Evolutionary conservation across 108 stramenopile genomes (phyloP).

Genomic region (Fragilaria radians): DNA sequence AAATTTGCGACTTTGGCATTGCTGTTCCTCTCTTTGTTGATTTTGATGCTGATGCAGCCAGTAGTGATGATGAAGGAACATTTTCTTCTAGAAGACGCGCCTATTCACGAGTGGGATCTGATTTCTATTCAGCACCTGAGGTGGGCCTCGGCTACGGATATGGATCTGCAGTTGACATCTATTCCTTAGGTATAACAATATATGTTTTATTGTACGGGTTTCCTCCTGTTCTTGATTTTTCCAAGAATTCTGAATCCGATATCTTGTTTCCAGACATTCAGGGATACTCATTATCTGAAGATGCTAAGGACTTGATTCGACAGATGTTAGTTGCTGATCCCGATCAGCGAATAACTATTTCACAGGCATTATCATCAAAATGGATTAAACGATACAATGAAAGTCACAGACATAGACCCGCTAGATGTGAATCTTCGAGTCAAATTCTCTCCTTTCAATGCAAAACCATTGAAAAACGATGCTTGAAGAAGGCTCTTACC

Average conservation of each 20-base stretch:
- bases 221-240: conserved; percentile 55
- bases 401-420: too few species aligned
- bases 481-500: too few species aligned
- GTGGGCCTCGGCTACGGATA: conserved; percentile 49
- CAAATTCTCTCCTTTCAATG: too few species aligned
- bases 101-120: conserved; percentile 48
- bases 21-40: conserved; percentile 37
- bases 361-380: conserved; percentile 44
- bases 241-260: conserved; percentile 26
- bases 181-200: conserved; percentile 90
- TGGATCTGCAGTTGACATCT: conserved; percentile 88
- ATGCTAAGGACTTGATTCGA: conserved; percentile 69
- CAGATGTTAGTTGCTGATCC: conserved; percentile 65
- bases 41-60: neutral
- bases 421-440: too few species aligned
- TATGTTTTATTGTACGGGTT: conserved; percentile 97
- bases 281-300: conserved; percentile 61
- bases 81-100: conserved; percentile 27
- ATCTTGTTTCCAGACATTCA: conserved; percentile 46
- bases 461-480: too few species aligned
- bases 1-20: conserved; percentile 84
- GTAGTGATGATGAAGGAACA: conserved; percentile 22
- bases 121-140: conserved; percentile 79
- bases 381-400: conserved; percentile 41
- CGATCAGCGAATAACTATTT: conserved; percentile 46